Conservation (phyloP, 306 rosid genomes). For the Phaseolus lunatus region DNA sequence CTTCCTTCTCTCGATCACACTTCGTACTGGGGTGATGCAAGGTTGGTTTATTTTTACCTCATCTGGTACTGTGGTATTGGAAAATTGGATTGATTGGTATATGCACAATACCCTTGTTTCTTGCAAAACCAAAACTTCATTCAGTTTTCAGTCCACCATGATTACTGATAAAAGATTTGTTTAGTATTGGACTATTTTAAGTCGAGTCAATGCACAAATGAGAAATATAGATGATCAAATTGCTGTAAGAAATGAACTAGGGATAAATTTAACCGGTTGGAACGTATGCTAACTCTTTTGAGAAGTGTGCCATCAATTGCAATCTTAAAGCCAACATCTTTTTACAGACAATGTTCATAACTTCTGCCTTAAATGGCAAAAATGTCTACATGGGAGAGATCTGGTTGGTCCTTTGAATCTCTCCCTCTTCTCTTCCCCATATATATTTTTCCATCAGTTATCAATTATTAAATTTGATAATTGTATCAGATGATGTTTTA, state of each 20-base stretch:
- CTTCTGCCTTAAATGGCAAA: not conserved
- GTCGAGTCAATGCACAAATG: not conserved
- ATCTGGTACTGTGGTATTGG: not conserved
- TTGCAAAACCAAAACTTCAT: not conserved
- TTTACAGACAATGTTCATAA: not conserved
- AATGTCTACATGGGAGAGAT: not conserved
- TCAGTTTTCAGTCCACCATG: not conserved
- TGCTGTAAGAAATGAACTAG: conserved; percentile 1
- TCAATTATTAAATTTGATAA: not conserved
- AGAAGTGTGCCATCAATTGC: not conserved
- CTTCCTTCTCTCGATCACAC: conserved; percentile 22
- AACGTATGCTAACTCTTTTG: not conserved
- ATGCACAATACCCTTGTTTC: not conserved
- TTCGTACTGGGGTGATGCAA: conserved; percentile 30
- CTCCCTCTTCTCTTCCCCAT: not conserved
- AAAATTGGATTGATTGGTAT: not conserved
- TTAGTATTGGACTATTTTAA: not conserved
- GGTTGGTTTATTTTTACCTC: conserved; percentile 1
- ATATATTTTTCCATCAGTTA: not conserved
- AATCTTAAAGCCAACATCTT: not conserved
- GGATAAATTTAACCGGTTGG: not conserved
- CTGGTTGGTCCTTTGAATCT: not conserved
- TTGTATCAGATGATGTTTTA: not conserved
- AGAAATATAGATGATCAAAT: not conserved
- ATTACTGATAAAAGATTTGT: not conserved